Percentiles rank a stretch among this genome's conserved stretches.
These are phyloP conservation scores for Candida krabiensis DNA, from an alignment of 805 yeast genomes.

Conservation along the genomic window DNA sequence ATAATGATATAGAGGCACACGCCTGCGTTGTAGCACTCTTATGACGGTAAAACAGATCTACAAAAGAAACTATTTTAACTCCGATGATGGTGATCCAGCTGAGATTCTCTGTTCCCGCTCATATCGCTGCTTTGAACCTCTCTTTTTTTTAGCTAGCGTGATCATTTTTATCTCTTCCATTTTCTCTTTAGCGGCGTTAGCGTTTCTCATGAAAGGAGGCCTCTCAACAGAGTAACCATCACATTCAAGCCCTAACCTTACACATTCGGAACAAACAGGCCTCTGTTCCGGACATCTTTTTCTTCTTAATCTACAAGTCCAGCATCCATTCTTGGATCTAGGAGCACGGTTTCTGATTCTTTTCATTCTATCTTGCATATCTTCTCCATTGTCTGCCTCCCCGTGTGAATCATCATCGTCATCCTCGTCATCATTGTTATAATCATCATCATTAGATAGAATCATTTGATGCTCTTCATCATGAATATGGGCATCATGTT, in stretches of 20 bases:
- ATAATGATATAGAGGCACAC: too few species aligned
- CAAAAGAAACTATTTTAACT: slow-evolving; percentile 4
- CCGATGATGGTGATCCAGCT: slow-evolving; percentile 13
- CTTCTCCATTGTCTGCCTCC: slow-evolving; percentile 9
- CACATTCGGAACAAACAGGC: slow-evolving; percentile 62
- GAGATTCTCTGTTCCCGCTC: slow-evolving; percentile 19
- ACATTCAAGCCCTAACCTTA: slow-evolving; percentile 54
- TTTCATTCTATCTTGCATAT: slow-evolving; percentile 17
- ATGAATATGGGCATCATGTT: neutral
- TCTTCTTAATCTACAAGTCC: slow-evolving; percentile 76
- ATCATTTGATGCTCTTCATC: too few species aligned
- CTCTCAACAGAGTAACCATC: slow-evolving; percentile 50
- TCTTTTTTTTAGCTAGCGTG: slow-evolving; percentile 38
- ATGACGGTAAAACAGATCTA: too few species aligned
- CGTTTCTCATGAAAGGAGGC: slow-evolving; percentile 56
- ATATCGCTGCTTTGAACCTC: slow-evolving; percentile 27
- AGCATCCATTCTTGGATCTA: slow-evolving; percentile 53
- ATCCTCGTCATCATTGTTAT: slow-evolving; percentile 6
- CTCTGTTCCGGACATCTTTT: slow-evolving; percentile 69
- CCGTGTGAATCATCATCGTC: neutral
- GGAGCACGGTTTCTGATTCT: slow-evolving; percentile 19
- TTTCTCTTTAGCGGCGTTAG: slow-evolving; percentile 41
- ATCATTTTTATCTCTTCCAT: slow-evolving; percentile 49
- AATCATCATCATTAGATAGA: slow-evolving; percentile 6
- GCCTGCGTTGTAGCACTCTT: too few species aligned